These are phyloP conservation scores for Didymella keratinophila DNA, from an alignment of 2,329 filamentous ascomycete genomes.

Conservation along the genomic window DNA sequence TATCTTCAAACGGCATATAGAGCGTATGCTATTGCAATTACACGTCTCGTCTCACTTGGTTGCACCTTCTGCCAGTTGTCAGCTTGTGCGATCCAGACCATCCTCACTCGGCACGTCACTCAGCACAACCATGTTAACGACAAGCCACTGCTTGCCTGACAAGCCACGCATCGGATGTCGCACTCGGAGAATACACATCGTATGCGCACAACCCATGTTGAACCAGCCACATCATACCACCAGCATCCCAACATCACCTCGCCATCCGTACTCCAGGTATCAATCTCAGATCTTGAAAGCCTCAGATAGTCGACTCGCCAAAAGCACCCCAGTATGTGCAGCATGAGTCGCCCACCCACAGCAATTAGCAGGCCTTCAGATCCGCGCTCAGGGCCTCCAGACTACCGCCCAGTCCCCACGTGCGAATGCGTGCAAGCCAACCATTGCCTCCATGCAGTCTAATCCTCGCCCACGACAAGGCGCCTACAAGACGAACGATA, in stretches of 20 bases:
- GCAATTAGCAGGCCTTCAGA: background rate
- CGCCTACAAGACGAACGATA: background rate
- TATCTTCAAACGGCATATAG: background rate
- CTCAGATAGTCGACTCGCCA: background rate
- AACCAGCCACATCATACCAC: background rate
- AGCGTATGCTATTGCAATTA: background rate
- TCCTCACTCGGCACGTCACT: background rate
- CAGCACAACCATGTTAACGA: background rate
- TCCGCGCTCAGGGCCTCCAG: background rate
- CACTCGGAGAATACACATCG: background rate
- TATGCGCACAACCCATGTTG: background rate
- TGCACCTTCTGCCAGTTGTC: background rate
- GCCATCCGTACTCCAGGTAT: too few relatives aligned
- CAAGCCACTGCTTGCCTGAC: background rate
- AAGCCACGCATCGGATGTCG: background rate
- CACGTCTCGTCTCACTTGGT: background rate
- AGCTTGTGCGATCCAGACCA: background rate
- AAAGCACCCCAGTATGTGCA: background rate
- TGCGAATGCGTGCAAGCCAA: background rate
- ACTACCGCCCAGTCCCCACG: background rate
- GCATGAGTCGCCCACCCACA: background rate
- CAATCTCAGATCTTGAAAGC: too few relatives aligned
- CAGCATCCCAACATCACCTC: background rate
- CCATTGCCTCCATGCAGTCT: background rate
- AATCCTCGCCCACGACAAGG: background rate